phyloP scores from a whole-genome alignment of 2,329 filamentous ascomycete genomes.

The Colletotrichum limetticola region DNA sequence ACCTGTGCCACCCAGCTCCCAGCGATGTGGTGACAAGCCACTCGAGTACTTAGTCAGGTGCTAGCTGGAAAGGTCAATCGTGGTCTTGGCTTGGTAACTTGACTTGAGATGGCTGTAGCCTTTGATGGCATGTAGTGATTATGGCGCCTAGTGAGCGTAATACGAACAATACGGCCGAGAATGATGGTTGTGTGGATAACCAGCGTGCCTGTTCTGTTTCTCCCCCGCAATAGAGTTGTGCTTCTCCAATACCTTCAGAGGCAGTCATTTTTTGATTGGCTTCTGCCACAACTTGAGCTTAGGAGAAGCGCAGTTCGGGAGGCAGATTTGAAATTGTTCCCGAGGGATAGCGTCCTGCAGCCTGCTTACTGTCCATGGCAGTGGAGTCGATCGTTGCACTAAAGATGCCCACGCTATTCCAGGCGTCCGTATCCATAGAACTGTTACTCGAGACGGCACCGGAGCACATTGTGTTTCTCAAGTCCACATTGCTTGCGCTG shows the following conservation, averaged over 20 bases:
- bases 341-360: conserved; percentile 19
- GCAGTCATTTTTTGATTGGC: background rate
- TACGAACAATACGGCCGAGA: background rate
- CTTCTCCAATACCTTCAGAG: background rate
- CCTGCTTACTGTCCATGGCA: conserved; percentile 9
- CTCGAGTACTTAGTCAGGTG: background rate
- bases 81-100: background rate
- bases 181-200: background rate
- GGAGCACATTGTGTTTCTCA: background rate
- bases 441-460: no score
- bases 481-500: background rate
- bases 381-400: background rate
- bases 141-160: background rate
- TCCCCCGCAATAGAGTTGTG: background rate
- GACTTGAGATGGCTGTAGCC: background rate
- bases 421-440: no score
- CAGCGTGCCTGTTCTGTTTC: background rate
- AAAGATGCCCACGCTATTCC: background rate
- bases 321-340: background rate
- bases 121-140: background rate
- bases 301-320: background rate
- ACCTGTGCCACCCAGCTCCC: no score
- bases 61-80: background rate
- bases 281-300: background rate
- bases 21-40: background rate